Base-by-base conservation (phyloP, 192 early-diverging fungal genomes). In the Umbelopsis sp. region DNA sequence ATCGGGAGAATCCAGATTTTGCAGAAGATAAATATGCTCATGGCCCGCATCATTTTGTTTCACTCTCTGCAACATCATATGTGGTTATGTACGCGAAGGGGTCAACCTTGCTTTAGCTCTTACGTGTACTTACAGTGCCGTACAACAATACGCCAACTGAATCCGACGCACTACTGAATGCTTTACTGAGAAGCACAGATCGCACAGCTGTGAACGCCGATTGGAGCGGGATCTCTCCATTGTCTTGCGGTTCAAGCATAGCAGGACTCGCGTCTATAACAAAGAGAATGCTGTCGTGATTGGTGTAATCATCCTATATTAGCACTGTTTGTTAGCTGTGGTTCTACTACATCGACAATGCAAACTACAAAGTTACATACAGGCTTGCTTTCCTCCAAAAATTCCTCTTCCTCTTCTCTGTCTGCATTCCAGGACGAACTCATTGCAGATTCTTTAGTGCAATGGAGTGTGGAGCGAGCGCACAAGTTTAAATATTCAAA, bases 1-100 rank as follows among this genome's bases (percentile, higher is more conserved):
- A 72, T 87, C 84, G 4, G 89, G 87, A 1, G 75, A 68, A 15
- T 91, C 89, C 21, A 93, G 67, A 66, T 88, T 81, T 61, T 89
- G 84, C 13, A 88, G 72, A 12, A 87, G 77, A 64, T 89, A 84
- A 16, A 93, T 88, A 52, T 87, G 71, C 4, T 85, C 79, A 78
- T 83, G 83, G 18, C 82, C 80, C 41, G 79, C 76, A n/a, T 80
- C 25, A 73, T 92, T 92, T 71, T 66, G 49, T 30, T 47, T 33
- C 13, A 25, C 18, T 16, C 49, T 44, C 64, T 70, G 13, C 12
- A 53, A 27, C 16, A 18, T 30, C 27, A 30, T 30, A 30, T 30
- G 1, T 3, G 27, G 27, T 30, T 30, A 30, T 30, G 12, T 18
- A 16, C 6, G 25, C 27, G 11, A 4, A 70, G 33, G 44, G 41